Percentiles rank a stretch among this genome's conserved stretches.
Conservation (phyloP, 2,329 filamentous ascomycete genomes). For the Ophiostoma ulmi region DNA sequence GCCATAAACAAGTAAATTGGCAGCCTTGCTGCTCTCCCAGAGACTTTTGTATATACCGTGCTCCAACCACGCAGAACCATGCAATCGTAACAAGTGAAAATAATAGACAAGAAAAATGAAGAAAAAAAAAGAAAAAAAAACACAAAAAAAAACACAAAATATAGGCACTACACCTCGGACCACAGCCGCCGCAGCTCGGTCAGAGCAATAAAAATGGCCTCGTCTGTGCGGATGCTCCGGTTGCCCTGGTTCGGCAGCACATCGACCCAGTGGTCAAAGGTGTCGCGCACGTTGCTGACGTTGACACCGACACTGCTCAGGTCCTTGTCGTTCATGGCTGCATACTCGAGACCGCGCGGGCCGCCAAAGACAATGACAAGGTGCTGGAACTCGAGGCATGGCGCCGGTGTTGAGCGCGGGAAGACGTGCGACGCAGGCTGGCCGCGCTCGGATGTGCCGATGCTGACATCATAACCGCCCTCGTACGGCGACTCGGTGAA, state of each 20-base stretch:
- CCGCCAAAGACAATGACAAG: constrained; percentile 76
- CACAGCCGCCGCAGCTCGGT: constrained; percentile 60
- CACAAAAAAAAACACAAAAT: background rate
- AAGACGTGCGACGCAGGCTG: constrained; percentile 45
- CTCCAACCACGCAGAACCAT: background rate
- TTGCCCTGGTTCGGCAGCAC: constrained; percentile 75
- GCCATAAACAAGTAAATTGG: constrained; percentile 6
- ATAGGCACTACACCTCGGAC: constrained; percentile 34
- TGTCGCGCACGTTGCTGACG: constrained; percentile 58
- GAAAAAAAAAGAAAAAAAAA: background rate
- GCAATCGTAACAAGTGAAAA: background rate
- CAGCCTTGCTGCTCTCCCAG: constrained; percentile 14
- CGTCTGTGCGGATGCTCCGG: constrained; percentile 75
- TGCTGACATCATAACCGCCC: constrained; percentile 73
- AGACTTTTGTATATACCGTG: constrained; percentile 15
- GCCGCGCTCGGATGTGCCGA: constrained; percentile 79
- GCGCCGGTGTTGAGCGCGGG: constrained; percentile 38
- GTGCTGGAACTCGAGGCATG: constrained; percentile 55
- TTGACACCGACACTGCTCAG: constrained; percentile 57
- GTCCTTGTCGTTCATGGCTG: constrained; percentile 56
- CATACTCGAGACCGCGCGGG: constrained; percentile 71
- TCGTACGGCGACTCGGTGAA: constrained; percentile 73
- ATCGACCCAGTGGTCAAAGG: constrained; percentile 84
- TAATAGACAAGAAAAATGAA: background rate
- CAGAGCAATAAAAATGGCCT: constrained; percentile 73